These are phyloP conservation scores for Melaleuca alternifolia DNA, from an alignment of 345 rosid species.

Conservation along the genomic window DNA sequence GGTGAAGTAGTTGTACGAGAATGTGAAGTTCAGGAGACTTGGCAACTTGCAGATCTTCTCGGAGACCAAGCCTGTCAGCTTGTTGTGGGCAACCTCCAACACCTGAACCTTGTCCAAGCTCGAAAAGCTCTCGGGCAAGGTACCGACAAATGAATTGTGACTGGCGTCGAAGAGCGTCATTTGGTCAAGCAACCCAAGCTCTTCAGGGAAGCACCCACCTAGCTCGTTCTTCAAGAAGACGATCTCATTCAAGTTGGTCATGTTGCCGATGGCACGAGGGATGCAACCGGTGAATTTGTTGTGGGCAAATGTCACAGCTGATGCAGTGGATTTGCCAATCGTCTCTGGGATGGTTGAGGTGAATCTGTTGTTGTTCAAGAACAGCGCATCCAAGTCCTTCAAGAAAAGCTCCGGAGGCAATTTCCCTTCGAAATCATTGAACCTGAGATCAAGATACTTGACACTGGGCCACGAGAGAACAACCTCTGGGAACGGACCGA, in stretches of 20 bases:
- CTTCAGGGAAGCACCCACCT: constrained; percentile 70
- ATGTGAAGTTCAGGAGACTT: constrained; percentile 35
- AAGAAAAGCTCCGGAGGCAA: constrained; percentile 44
- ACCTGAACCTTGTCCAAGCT: constrained; percentile 19
- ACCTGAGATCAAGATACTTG: constrained; percentile 53
- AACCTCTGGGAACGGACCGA: constrained; percentile 57
- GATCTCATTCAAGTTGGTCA: constrained; percentile 58
- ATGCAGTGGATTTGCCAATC: constrained; percentile 44
- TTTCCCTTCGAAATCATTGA: constrained; percentile 65
- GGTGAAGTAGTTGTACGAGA: constrained; percentile 47
- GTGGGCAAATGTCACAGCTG: constrained; percentile 54
- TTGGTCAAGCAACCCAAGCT: constrained; percentile 39
- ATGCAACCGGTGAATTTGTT: constrained; percentile 69
- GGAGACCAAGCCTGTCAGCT: constrained; percentile 46
- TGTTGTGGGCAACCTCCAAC: constrained; percentile 39
- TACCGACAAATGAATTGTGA: constrained; percentile 37
- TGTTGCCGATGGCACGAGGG: constrained; percentile 52
- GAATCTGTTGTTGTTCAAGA: constrained; percentile 78
- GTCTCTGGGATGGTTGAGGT: constrained; percentile 47
- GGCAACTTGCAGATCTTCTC: constrained; percentile 53
- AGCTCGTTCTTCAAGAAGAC: constrained; percentile 36
- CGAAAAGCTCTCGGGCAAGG: constrained; percentile 24
- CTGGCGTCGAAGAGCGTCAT: constrained; percentile 51
- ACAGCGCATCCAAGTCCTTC: constrained; percentile 48
- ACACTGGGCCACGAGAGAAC: constrained; percentile 40